Evolutionary conservation across 805 yeast species (phyloP).

Genomic region (Zygotorulaspora sp.): DNA sequence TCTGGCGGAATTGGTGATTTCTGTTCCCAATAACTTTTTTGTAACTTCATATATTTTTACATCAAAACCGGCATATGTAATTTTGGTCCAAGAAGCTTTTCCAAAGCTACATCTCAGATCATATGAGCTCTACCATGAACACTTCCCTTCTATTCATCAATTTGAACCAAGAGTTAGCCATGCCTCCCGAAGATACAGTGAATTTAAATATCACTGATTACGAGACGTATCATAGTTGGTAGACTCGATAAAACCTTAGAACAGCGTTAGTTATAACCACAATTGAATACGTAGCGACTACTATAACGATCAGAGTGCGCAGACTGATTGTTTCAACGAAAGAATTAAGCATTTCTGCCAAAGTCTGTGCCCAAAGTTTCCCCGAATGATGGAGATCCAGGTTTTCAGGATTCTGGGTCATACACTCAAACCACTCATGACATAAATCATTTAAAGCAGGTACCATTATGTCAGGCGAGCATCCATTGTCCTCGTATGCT

Average conservation of each 20-base stretch:
- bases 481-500: slow-evolving; percentile 67
- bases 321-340: slow-evolving; percentile 67
- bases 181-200: neutral
- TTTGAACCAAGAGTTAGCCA: too few species aligned
- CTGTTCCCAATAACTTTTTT: too few species aligned
- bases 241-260: slow-evolving; percentile 41
- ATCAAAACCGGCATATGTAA: too few species aligned
- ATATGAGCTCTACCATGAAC: too few species aligned
- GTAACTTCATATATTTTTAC: too few species aligned
- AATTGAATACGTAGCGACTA: slow-evolving; percentile 47
- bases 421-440: slow-evolving; percentile 72
- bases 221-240: slow-evolving; percentile 5
- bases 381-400: slow-evolving; percentile 66
- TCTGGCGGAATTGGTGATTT: too few species aligned
- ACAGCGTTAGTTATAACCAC: slow-evolving; percentile 49
- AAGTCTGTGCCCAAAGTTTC: slow-evolving; percentile 69
- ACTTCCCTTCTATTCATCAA: too few species aligned
- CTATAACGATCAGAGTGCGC: slow-evolving; percentile 55
- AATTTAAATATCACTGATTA: slow-evolving; percentile 2
- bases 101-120: too few species aligned
- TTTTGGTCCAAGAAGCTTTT: too few species aligned
- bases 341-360: slow-evolving; percentile 77
- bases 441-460: slow-evolving; percentile 75
- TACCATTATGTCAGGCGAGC: slow-evolving; percentile 58
- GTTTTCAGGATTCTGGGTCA: slow-evolving; percentile 44